Base-by-base conservation (phyloP, 305 asterid genomes). In the Solanum hybrid region DNA sequence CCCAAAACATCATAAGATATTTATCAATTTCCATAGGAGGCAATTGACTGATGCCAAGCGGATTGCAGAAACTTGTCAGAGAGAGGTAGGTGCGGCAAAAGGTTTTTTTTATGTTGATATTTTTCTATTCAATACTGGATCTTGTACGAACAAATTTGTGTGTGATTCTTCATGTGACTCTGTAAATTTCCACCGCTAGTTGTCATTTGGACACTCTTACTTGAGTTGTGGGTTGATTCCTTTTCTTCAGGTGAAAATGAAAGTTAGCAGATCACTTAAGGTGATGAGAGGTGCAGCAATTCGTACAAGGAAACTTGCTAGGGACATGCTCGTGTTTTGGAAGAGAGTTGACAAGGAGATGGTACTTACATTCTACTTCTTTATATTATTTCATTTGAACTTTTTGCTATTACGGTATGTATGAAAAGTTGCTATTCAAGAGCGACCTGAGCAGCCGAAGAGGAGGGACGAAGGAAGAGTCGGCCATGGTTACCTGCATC, bases 301-400 rank as follows among this genome's bases (percentile, higher is more conserved):
- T 29, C 95, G 99, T 90, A 96, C 99, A 69, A 94, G 98, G 94
- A 98, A 93, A 93, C 91, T 98, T 93, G 97, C 98, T 7, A 95
- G 98, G 89, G 99, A 96, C 92, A 96, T 98, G 99, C 92, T 98
- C 46, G 97, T 96, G 40, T 95, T 94, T 90, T 98, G 99, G 99
- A 96, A 98, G 95, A 96, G 98, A 95, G 98, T 96, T 77, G 99
- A 98, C 92, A 96, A 96, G 92, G 99, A 98, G 98, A 98, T 98
- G 99, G 99, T 98, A 96, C 60, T 66, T 66, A 42, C 90, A 79
- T 91, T 89, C 29, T 85, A 51, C 69, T 60, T 78, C 82, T 66
- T 88, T 90, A 89, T 81, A 89, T 78, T 88, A 73, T 76, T 72
- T 87, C 85, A 36, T 71, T 29, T 24, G 32, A 73, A 34, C 85